These are phyloP conservation scores for Gaultheria prostrata DNA, from an alignment of 148 eudicot species.

Conservation along the genomic window DNA sequence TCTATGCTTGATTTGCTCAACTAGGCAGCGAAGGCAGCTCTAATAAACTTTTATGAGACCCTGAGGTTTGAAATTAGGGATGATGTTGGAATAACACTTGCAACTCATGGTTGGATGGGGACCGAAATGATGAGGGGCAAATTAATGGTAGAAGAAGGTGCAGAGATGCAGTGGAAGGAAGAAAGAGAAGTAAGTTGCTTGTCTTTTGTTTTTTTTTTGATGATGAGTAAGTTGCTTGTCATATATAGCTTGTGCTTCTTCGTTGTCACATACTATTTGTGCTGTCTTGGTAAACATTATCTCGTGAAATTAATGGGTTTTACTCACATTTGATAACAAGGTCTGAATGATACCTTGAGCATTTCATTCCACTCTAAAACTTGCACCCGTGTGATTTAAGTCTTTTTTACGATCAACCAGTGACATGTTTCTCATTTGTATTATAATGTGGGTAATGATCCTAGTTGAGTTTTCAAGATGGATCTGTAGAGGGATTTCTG, in stretches of 20 bases:
- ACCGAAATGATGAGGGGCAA: constrained; percentile 63
- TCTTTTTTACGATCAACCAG: not conserved
- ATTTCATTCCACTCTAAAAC: not conserved
- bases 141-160: constrained; percentile 69
- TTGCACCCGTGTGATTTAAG: not conserved
- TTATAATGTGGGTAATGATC: not conserved
- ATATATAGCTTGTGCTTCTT: not conserved
- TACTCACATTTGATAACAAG: not conserved
- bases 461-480: not conserved
- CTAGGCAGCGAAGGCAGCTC: constrained; percentile 94
- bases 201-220: no score
- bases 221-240: constrained; percentile 49
- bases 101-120: constrained; percentile 94
- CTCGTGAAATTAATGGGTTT: not conserved
- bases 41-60: constrained; percentile 88
- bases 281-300: not conserved
- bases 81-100: constrained; percentile 79
- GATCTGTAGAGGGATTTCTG: not conserved
- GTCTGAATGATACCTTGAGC: not conserved
- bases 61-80: constrained; percentile 75
- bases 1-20: not conserved
- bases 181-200: constrained; percentile 68
- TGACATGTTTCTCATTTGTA: not conserved
- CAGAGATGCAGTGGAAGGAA: constrained; percentile 93
- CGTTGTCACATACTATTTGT: not conserved